Evolutionary conservation across 2,329 filamentous ascomycete genomes (phyloP), one percentile per base, ranked within the genome.

Genomic region (Colletotrichum caudatum): DNA sequence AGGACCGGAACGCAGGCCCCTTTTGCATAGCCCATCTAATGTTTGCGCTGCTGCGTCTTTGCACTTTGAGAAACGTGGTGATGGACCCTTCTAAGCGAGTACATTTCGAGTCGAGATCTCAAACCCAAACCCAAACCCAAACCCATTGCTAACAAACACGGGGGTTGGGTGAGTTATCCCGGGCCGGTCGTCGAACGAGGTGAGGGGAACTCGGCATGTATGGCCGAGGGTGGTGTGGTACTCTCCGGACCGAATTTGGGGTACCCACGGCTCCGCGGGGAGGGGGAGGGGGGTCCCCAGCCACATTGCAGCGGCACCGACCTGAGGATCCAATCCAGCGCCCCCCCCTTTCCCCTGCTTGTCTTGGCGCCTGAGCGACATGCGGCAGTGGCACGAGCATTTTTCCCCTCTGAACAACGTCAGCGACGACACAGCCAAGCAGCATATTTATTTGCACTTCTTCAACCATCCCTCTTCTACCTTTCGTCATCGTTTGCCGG

Each of bases 171-270:
- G 41, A 39, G 18, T 57, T 51, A 4, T 44, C 26, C 46, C 41
- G 57, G 68, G 26, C 41, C 23, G 33, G 64, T 59, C 35, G 64
- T 60, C 5, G 46, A 48, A 2, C 26, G 37, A n/a, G n/a, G 46
- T 63, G 68, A 66, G 64, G 64, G 64, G 58, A 63, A 66, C 16
- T 51, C 69, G 69, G 69, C 65, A 69, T 29, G 39, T 57, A 12
- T 26, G 56, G 39, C 29, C 62, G 63, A 64, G 33, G 18, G 39
- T 50, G 18, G 39, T 50, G 37, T 35, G 54, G 53, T 12, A n/a
- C 18, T 18, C 48, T 26, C 69, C 69, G 69, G 48, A 46, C 69
- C 69, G 69, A 50, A 16, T 59, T 68, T 64, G 65, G 69, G 69
- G 69, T 60, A 69, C 39, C 33, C 69, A 56, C 59, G 59, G 69